Evolutionary conservation across 2,329 filamentous ascomycete genomes (phyloP).

Genomic region (Neoascochyta sp.): DNA sequence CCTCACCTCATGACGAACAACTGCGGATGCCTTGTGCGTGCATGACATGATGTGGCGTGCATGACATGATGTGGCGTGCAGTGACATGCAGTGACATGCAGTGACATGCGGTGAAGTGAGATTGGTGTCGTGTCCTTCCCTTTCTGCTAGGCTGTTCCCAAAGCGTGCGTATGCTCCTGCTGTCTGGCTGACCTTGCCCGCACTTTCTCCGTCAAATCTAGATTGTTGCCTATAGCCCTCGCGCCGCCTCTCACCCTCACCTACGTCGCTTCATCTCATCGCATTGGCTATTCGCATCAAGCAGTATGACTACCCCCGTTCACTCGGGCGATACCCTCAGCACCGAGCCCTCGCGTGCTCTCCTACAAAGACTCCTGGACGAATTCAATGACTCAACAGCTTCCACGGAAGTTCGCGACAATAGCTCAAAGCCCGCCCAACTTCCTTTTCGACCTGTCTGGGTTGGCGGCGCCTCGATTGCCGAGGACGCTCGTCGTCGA

Average conservation of each 20-base stretch:
- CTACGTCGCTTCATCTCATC: slow-evolving; percentile 15
- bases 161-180: too few relatives aligned
- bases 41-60: too few relatives aligned
- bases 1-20: slow-evolving; percentile 25
- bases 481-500: slow-evolving; percentile 22
- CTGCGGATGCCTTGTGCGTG: background rate
- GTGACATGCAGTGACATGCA: too few relatives aligned
- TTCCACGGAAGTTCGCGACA: background rate
- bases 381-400: slow-evolving; percentile 18
- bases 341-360: slow-evolving; percentile 13
- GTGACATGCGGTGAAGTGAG: too few relatives aligned
- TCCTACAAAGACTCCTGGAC: slow-evolving; percentile 26
- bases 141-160: too few relatives aligned
- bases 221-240: background rate
- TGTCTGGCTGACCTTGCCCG: too few relatives aligned
- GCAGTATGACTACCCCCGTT: slow-evolving; percentile 27
- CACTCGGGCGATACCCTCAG: slow-evolving; percentile 7
- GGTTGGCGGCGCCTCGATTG: slow-evolving; percentile 16
- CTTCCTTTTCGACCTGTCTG: slow-evolving; percentile 10
- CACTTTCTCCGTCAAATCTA: background rate
- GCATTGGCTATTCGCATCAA: slow-evolving; percentile 15
- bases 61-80: too few relatives aligned
- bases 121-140: too few relatives aligned
- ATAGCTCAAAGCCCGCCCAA: background rate
- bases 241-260: background rate